A percentile compares a stretch with the other conserved stretches of the same genome.
phyloP scores from a whole-genome alignment of 31 red algal genomes.

The Asparagopsis taxiformis region DNA sequence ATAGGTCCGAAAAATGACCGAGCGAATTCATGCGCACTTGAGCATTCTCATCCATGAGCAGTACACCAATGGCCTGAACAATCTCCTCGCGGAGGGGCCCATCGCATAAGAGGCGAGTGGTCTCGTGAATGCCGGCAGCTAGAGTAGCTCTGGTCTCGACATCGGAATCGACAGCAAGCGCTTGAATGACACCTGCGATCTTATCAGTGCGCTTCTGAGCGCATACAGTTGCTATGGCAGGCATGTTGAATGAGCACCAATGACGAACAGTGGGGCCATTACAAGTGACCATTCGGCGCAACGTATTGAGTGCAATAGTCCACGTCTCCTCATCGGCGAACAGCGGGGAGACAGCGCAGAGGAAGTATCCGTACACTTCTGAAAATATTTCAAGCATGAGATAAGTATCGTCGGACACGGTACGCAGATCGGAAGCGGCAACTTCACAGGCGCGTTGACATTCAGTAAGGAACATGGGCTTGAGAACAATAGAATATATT shows the following conservation, averaged over 20 bases:
- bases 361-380: slow-evolving; percentile 69
- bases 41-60: slow-evolving; percentile 71
- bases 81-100: slow-evolving; percentile 44
- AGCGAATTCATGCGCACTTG: slow-evolving; percentile 74
- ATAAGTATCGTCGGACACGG: slow-evolving; percentile 63
- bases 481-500: slow-evolving; percentile 23
- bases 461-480: slow-evolving; percentile 51
- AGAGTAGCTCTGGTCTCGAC: slow-evolving; percentile 77
- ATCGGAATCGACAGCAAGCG: slow-evolving; percentile 66
- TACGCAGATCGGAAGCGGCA: slow-evolving; percentile 55
- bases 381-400: slow-evolving; percentile 69
- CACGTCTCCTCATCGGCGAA: slow-evolving; percentile 38
- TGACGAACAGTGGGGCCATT: slow-evolving; percentile 86
- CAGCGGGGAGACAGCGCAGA: slow-evolving; percentile 40
- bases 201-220: slow-evolving; percentile 24
- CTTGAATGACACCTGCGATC: slow-evolving; percentile 39
- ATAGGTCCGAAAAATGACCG: slow-evolving; percentile 53
- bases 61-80: slow-evolving; percentile 28
- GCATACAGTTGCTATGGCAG: slow-evolving; percentile 52
- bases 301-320: slow-evolving; percentile 38
- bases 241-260: slow-evolving; percentile 89
- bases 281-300: slow-evolving; percentile 70
- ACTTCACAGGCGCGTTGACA: slow-evolving; percentile 36
- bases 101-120: slow-evolving; percentile 16
- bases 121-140: slow-evolving; percentile 73